A percentile compares a stretch with the other conserved stretches of the same genome.
Evolutionary conservation across 2,329 filamentous ascomycete genomes (phyloP).

Genomic region (Alternaria conjuncta): DNA sequence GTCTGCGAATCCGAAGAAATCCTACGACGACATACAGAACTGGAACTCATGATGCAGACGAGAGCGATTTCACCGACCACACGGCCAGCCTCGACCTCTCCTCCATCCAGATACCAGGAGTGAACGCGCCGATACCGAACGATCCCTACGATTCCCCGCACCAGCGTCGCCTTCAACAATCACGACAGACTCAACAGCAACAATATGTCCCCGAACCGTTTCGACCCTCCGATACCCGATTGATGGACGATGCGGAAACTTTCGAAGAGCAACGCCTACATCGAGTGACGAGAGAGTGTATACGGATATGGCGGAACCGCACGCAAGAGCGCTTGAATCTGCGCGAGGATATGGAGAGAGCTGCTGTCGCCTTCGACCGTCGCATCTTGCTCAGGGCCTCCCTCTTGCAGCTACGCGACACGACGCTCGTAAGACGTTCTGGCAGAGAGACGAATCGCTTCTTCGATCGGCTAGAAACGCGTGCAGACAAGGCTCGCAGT

Average conservation of each 20-base stretch:
- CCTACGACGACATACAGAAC: conserved; percentile 15
- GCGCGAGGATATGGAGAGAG: conserved; percentile 32
- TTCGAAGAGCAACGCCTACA: conserved; percentile 42
- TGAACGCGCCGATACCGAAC: conserved; percentile 45
- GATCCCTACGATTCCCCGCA: conserved; percentile 14
- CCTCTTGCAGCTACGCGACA: conserved; percentile 51
- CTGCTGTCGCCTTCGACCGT: conserved; percentile 58
- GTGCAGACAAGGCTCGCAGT: conserved; percentile 69
- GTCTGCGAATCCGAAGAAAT: conserved; percentile 38
- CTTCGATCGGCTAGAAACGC: conserved; percentile 62
- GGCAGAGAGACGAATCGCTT: conserved; percentile 59
- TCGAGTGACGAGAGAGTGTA: conserved; percentile 32
- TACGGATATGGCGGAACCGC: conserved; percentile 57
- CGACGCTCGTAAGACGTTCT: conserved; percentile 47
- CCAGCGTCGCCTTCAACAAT: conserved; percentile 5
- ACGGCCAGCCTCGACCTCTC: conserved; percentile 38
- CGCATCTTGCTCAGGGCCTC: conserved; percentile 59
- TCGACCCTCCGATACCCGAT: conserved; percentile 58
- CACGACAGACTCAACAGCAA: conserved; percentile 18
- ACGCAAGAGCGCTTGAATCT: conserved; percentile 28
- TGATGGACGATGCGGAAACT: conserved; percentile 58
- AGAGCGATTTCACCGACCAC: conserved; percentile 40
- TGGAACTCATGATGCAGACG: conserved; percentile 31
- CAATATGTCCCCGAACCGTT: conserved; percentile 50
- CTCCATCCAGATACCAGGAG: conserved; percentile 41